These are phyloP conservation scores for Plasmodium cynomolgi DNA, from an alignment of 169 alveolate species.

Conservation along the genomic window DNA sequence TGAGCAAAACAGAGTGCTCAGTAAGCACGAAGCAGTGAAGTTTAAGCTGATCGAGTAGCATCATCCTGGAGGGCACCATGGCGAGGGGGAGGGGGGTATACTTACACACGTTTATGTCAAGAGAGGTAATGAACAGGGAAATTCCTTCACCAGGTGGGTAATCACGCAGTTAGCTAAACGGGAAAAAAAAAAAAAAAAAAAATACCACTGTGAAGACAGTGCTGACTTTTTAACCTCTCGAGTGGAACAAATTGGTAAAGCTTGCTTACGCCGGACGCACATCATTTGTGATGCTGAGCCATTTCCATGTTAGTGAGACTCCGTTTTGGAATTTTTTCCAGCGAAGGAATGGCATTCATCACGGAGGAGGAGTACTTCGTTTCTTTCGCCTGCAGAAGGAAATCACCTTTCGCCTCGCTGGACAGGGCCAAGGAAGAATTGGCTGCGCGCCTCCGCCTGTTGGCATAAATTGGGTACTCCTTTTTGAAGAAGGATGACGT, in stretches of 20 bases:
- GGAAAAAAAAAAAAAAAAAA: not conserved
- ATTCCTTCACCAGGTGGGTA: not conserved
- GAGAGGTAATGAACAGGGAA: not conserved
- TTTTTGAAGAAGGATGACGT: slow-evolving; percentile 22
- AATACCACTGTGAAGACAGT: not conserved
- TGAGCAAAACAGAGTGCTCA: slow-evolving; percentile 23
- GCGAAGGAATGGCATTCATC: slow-evolving; percentile 37
- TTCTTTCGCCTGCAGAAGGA: slow-evolving; percentile 48
- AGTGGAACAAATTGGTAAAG: not conserved
- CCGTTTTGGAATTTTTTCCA: slow-evolving; percentile 41
- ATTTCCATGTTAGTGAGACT: not conserved
- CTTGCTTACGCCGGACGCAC: not conserved
- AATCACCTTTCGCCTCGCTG: not conserved
- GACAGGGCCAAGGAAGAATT: not conserved
- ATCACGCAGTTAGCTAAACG: not conserved
- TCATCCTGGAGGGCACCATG: not conserved
- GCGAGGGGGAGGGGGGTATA: not conserved
- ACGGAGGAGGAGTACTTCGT: slow-evolving; percentile 26
- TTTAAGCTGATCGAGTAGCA: slow-evolving; percentile 36
- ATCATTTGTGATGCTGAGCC: not conserved
- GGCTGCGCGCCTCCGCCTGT: not conserved
- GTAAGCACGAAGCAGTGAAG: slow-evolving; percentile 67
- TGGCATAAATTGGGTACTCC: not conserved
- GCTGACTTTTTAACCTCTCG: not conserved
- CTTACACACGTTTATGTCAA: not conserved